These are phyloP conservation scores for Mallotus repandus DNA, from an alignment of 441 rosid species.

Conservation along the genomic window DNA sequence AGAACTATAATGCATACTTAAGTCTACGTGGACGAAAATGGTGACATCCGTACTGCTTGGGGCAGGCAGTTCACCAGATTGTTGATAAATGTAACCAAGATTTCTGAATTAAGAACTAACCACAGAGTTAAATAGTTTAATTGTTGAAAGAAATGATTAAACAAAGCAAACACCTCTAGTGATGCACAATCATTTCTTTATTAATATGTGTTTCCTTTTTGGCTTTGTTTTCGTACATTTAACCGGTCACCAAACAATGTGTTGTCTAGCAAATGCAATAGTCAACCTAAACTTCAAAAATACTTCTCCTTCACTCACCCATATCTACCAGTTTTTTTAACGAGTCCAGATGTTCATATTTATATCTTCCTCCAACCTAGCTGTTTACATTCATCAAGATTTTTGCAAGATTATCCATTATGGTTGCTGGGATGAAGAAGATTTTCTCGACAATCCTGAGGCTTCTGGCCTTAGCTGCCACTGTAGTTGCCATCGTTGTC, in stretches of 20 bases:
- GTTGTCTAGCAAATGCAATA: neutral
- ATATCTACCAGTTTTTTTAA: neutral
- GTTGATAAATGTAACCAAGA: neutral
- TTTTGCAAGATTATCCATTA: neutral
- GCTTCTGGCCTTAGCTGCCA: constrained; percentile 45
- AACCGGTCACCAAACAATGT: constrained; percentile 33
- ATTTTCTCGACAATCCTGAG: constrained; percentile 34
- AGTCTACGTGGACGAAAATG: too few species aligned
- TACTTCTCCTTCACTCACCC: neutral
- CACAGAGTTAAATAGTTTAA: too few species aligned
- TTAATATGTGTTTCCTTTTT: neutral
- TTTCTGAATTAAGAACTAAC: neutral
- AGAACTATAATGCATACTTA: too few species aligned
- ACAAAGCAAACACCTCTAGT: too few species aligned
- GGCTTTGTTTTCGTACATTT: neutral
- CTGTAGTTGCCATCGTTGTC: constrained; percentile 36
- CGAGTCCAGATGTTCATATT: neutral
- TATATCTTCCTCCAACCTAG: neutral
- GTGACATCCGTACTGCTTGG: neutral
- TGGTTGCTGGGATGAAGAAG: constrained; percentile 30
- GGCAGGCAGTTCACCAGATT: neutral
- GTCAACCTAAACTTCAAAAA: neutral
- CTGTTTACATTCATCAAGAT: neutral
- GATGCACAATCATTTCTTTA: neutral
- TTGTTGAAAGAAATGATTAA: too few species aligned